Evolutionary conservation across 805 yeast genomes (phyloP).

Genomic region (Pichia deserticola): DNA sequence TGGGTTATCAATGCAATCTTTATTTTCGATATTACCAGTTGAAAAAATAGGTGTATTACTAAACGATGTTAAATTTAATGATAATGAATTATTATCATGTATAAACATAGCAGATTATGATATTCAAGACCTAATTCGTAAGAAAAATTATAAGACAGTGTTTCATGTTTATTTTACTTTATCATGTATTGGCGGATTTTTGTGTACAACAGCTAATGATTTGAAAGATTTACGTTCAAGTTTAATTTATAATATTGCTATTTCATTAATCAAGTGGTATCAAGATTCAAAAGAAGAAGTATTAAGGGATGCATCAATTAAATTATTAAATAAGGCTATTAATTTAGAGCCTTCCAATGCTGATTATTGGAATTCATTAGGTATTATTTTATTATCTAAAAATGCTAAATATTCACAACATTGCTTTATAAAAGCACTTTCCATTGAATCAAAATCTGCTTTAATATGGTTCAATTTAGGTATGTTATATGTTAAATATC

Average conservation of each 20-base stretch:
- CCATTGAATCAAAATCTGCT: slow-evolving; percentile 61
- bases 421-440: slow-evolving; percentile 77
- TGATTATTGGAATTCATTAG: slow-evolving; percentile 76
- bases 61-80: background rate
- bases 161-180: slow-evolving; percentile 33
- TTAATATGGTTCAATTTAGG: slow-evolving; percentile 79
- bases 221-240: slow-evolving; percentile 47
- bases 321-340: slow-evolving; percentile 57
- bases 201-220: slow-evolving; percentile 26
- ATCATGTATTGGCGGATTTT: slow-evolving; percentile 8
- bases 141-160: slow-evolving; percentile 12
- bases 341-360: slow-evolving; percentile 62
- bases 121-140: slow-evolving; percentile 25
- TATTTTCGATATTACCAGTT: slow-evolving; percentile 43
- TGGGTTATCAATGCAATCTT: slow-evolving; percentile 48
- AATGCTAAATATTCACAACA: slow-evolving; percentile 82
- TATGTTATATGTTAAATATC: slow-evolving; percentile 57
- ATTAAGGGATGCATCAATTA: slow-evolving; percentile 47
- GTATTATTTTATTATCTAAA: slow-evolving; percentile 58
- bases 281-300: slow-evolving; percentile 14
- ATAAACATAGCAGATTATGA: background rate
- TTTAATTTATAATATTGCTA: slow-evolving; percentile 61
- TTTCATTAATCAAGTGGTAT: slow-evolving; percentile 47
- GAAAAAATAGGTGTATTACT: slow-evolving; percentile 25
- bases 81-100: slow-evolving; percentile 5